Conservation (phyloP, 75 land plant genomes). For the Cryptomeria japonica region DNA sequence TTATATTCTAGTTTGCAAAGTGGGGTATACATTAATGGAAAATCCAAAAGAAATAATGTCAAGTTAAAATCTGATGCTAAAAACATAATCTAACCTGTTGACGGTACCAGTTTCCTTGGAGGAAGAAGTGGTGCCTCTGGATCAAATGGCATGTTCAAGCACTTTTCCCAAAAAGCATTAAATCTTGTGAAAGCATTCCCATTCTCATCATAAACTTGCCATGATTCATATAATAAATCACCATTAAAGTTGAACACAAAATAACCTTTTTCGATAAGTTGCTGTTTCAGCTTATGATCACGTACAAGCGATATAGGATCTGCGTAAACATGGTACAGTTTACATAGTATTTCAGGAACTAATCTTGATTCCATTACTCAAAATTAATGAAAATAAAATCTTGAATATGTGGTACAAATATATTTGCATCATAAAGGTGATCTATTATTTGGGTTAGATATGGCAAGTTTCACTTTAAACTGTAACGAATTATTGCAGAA, state of each 20-base stretch:
- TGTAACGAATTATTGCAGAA: background rate
- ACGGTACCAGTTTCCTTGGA: constrained; percentile 43
- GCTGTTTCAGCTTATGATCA: constrained; percentile 57
- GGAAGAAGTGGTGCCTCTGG: constrained; percentile 43
- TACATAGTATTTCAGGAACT: background rate
- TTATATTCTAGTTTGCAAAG: background rate
- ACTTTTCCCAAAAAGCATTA: constrained; percentile 60
- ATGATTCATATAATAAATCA: constrained; percentile 70
- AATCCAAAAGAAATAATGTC: background rate
- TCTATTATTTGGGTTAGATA: background rate
- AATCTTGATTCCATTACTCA: background rate
- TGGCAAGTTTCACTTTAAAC: background rate
- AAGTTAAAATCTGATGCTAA: background rate
- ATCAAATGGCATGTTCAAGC: constrained; percentile 51
- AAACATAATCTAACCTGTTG: constrained; percentile 38
- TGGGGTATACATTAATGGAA: background rate
- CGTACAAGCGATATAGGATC: constrained; percentile 83
- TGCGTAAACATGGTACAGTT: constrained; percentile 13
- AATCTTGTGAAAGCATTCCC: constrained; percentile 71
- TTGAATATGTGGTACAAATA: background rate
- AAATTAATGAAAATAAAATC: background rate
- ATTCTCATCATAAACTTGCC: constrained; percentile 70
- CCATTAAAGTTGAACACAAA: constrained; percentile 58
- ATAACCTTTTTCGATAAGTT: constrained; percentile 51
- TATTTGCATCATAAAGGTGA: background rate